A percentile compares a stretch with the other conserved stretches of the same genome.
These are phyloP conservation scores for Boletales sp. DNA, from an alignment of 768 basidiomycete species.

Conservation along the genomic window DNA sequence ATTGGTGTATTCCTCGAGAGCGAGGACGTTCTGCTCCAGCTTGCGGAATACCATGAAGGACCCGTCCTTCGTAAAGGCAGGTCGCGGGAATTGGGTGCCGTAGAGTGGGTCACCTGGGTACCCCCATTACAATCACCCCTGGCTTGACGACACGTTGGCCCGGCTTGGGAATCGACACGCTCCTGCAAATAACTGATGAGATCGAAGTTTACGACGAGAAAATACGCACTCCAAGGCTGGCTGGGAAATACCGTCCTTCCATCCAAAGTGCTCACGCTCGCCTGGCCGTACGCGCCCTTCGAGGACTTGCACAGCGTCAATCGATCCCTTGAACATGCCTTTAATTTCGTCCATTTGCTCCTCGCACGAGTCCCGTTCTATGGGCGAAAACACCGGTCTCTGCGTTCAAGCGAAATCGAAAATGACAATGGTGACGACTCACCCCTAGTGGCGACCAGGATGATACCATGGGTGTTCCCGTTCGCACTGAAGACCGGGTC, in stretches of 20 bases:
- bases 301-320: not conserved
- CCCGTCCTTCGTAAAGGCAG: slow-evolving; percentile 46
- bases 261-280: slow-evolving; percentile 53
- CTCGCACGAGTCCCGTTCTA: not conserved
- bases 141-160: slow-evolving; percentile 25
- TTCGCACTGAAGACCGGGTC: not conserved
- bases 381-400: not conserved
- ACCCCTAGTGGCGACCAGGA: not conserved
- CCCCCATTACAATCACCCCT: slow-evolving; percentile 41
- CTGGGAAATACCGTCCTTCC: slow-evolving; percentile 49
- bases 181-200: slow-evolving; percentile 26
- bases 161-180: slow-evolving; percentile 24
- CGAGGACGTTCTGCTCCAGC: slow-evolving; percentile 40
- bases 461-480: not conserved
- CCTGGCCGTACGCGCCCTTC: not conserved
- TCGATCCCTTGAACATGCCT: not conserved
- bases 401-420: not conserved
- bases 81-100: slow-evolving; percentile 22
- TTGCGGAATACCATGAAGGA: slow-evolving; percentile 50
- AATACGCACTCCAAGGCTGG: slow-evolving; percentile 35
- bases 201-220: slow-evolving; percentile 28
- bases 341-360: not conserved
- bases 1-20: slow-evolving; percentile 44
- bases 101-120: slow-evolving; percentile 37
- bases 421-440: not conserved